phyloP scores from a whole-genome alignment of 192 early-diverging fungal species.

The Linnemannia elongata region DNA sequence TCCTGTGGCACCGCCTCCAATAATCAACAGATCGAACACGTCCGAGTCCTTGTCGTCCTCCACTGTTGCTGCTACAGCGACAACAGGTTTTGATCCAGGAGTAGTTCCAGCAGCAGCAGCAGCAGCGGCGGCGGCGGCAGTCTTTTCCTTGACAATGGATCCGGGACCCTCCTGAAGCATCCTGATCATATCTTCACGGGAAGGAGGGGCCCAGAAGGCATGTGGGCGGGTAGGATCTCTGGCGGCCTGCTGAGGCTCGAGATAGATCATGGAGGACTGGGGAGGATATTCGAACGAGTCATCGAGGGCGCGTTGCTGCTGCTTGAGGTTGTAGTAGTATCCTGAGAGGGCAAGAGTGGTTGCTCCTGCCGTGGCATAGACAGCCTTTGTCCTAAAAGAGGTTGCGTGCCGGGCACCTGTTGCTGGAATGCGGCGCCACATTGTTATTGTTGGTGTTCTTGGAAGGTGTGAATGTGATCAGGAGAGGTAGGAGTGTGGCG shows the following conservation, averaged over 20 bases:
- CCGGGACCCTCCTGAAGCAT: slow-evolving; percentile 69
- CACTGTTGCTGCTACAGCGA: slow-evolving; percentile 1
- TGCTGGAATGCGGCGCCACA: slow-evolving; percentile 52
- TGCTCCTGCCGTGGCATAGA: slow-evolving; percentile 40
- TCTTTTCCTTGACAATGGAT: slow-evolving; percentile 43
- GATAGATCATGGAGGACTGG: slow-evolving; percentile 48
- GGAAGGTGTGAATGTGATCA: slow-evolving; percentile 16
- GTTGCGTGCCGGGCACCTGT: slow-evolving; percentile 24
- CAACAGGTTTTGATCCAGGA: slow-evolving; percentile 1
- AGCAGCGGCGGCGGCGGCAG: background rate
- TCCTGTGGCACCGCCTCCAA: slow-evolving; percentile 97
- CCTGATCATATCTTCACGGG: slow-evolving; percentile 78
- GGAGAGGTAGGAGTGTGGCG: slow-evolving; percentile 7
- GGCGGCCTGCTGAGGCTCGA: slow-evolving; percentile 36
- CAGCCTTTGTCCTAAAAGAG: slow-evolving; percentile 27
- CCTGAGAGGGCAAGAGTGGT: slow-evolving; percentile 36
- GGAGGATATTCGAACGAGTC: slow-evolving; percentile 37
- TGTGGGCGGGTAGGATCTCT: slow-evolving; percentile 63
- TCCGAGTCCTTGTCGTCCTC: slow-evolving; percentile 37
- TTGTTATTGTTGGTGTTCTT: slow-evolving; percentile 4
- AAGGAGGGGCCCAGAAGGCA: slow-evolving; percentile 82
- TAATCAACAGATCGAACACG: slow-evolving; percentile 89
- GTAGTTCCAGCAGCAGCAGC: background rate
- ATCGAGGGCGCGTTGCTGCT: slow-evolving; percentile 12
- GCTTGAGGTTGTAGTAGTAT: slow-evolving; percentile 40